Evolutionary conservation across 129 eudicot genomes (phyloP), one percentile per base, ranked within the genome.

Genomic region (sunflower (Helianthus annuus)): DNA sequence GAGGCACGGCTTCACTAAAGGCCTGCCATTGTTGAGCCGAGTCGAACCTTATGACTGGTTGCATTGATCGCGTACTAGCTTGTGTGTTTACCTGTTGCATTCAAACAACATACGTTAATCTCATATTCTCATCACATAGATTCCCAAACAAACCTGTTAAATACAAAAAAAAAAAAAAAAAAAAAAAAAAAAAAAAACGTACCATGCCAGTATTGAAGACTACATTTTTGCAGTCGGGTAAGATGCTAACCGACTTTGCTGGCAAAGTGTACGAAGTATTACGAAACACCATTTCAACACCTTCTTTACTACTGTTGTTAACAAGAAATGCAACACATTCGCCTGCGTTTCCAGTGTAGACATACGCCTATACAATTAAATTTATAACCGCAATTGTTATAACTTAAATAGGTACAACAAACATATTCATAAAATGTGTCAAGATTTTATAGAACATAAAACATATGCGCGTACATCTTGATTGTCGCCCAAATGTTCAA

Each of bases 201-300:
- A 73, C 99, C 85, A 73, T 74, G 10, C 87, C 93, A 38, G 99
- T 95, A 84, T 90, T 90, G 57, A 82, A 95, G 15, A 80, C 89
- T 45, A 83, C 88, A 44, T 71, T 83, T 73, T 77, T 84, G 88
- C 99, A 95, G 54, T 86, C 96, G 12, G 96, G 97, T 67, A 95
- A 85, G 70, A 95, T 85, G 88, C 97, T 95, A 32, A 95, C 85
- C 54, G 99, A 95, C 69, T 73, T 83, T 2, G 86, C 46, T 62
- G 96, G 91, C 57, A 95, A 69, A 54, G 66, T 55, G 75, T 84
- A 90, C 0, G 83, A 34, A 16, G 59, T 39, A 54, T 80, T 84
- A 17, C 45, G 78, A 69, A 90, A 95, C n/a, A 78, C 70, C 12
- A 91, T 91, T 7, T 15, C 19, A 6, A 53, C 84, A 17, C 69